phyloP scores from a whole-genome alignment of 768 basidiomycete species.

The Psilocybe tampanensis region DNA sequence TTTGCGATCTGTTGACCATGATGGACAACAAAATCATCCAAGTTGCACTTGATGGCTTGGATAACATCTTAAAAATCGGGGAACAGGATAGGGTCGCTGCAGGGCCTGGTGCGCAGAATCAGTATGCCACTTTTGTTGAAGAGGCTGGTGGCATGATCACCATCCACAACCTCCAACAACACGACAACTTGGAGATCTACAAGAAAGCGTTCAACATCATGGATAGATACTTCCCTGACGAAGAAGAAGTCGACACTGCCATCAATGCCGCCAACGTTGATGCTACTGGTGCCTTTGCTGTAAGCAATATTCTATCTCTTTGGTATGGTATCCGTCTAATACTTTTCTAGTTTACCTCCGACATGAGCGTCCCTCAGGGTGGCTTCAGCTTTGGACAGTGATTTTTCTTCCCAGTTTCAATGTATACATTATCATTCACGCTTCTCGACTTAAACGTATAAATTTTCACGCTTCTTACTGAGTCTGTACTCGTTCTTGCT shows the following conservation, averaged over 20 bases:
- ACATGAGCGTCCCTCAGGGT: slow-evolving; percentile 88
- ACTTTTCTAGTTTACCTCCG: slow-evolving; percentile 70
- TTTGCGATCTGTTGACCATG: slow-evolving; percentile 94
- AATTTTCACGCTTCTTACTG: not conserved
- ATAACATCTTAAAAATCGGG: slow-evolving; percentile 97
- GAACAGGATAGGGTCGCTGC: slow-evolving; percentile 88
- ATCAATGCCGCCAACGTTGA: slow-evolving; percentile 79
- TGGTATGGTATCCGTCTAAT: slow-evolving; percentile 11
- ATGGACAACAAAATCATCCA: slow-evolving; percentile 99
- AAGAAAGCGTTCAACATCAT: slow-evolving; percentile 99
- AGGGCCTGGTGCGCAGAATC: slow-evolving; percentile 84
- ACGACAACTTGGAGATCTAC: slow-evolving; percentile 99
- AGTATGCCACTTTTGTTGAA: slow-evolving; percentile 93
- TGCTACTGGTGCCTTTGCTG: slow-evolving; percentile 72
- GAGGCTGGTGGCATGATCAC: slow-evolving; percentile 99
- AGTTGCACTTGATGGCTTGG: slow-evolving; percentile 96
- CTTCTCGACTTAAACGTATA: slow-evolving; percentile 17
- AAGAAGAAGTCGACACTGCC: slow-evolving; percentile 89
- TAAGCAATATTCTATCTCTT: slow-evolving; percentile 37
- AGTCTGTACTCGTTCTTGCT: slow-evolving; percentile 4
- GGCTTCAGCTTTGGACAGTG: slow-evolving; percentile 91
- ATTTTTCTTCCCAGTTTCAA: slow-evolving; percentile 12
- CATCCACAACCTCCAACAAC: slow-evolving; percentile 98
- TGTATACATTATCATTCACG: slow-evolving; percentile 20
- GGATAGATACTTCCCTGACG: slow-evolving; percentile 98